These are phyloP conservation scores for Coemansia sp. DNA, from an alignment of 192 early-diverging fungal species.

Conservation along the genomic window DNA sequence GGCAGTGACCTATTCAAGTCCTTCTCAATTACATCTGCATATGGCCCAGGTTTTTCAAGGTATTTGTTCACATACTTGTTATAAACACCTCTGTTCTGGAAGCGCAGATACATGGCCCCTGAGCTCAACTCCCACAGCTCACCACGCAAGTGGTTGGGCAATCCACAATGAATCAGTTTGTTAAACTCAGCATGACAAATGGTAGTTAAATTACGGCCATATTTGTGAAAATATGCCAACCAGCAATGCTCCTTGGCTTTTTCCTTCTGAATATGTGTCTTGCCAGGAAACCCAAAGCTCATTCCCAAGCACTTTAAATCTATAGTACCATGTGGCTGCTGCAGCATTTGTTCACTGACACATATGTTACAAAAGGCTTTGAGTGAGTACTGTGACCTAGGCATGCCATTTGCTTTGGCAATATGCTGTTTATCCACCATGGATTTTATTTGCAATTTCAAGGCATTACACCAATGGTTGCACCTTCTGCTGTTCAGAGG, in stretches of 20 bases:
- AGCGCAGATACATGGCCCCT: constrained; percentile 83
- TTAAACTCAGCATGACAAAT: constrained; percentile 77
- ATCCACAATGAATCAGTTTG: constrained; percentile 84
- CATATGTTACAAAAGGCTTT: constrained; percentile 59
- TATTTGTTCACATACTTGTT: constrained; percentile 55
- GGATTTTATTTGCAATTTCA: constrained; percentile 63
- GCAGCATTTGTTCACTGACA: constrained; percentile 63
- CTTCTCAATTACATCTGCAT: constrained; percentile 94
- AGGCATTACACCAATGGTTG: constrained; percentile 77
- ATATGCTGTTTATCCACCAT: constrained; percentile 82
- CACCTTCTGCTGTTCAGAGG: constrained; percentile 59
- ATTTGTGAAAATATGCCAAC: constrained; percentile 53
- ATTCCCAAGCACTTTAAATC: constrained; percentile 38
- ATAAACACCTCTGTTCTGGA: constrained; percentile 83
- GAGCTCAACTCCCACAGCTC: constrained; percentile 94
- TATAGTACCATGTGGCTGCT: constrained; percentile 1
- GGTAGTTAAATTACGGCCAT: constrained; percentile 87
- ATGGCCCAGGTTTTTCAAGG: constrained; percentile 67
- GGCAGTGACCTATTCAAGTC: constrained; percentile 91
- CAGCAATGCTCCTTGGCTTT: constrained; percentile 30
- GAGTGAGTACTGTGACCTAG: constrained; percentile 39
- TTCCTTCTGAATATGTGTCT: constrained; percentile 36
- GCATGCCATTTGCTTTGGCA: constrained; percentile 45
- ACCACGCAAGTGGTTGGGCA: constrained; percentile 83
- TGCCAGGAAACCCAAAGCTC: constrained; percentile 48